Percentiles rank a stretch among this genome's conserved stretches.
Evolutionary conservation across 164 flowering plant species (phyloP).

Genomic region (Umbellularia californica): DNA sequence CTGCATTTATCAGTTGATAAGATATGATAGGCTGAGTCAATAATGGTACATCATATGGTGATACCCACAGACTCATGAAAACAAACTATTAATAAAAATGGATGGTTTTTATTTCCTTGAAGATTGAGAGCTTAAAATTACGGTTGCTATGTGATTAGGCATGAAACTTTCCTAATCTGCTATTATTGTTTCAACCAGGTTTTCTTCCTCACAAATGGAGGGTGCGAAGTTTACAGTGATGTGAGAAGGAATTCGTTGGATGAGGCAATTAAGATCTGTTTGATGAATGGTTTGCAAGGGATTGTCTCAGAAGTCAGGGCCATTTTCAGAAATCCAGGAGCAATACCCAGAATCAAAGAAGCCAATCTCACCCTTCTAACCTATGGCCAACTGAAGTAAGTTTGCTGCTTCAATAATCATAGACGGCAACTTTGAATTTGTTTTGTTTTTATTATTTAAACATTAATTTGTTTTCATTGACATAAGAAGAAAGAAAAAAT

Average conservation of each 20-base stretch:
- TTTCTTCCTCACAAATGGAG: conserved; percentile 85
- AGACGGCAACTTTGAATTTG: no score
- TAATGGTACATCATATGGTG: no score
- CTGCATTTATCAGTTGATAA: not conserved
- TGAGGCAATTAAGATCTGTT: conserved; percentile 68
- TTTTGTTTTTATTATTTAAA: no score
- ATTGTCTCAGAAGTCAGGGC: conserved; percentile 75
- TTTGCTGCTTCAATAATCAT: no score
- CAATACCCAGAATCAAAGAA: conserved; percentile 19
- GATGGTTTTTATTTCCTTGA: no score
- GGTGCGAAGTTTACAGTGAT: conserved; percentile 60
- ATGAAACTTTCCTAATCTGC: not conserved
- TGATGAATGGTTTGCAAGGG: conserved; percentile 73
- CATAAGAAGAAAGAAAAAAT: no score
- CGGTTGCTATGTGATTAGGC: no score
- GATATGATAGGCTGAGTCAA: no score
- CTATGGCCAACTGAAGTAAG: conserved; percentile 81
- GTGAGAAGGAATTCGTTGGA: conserved; percentile 81
- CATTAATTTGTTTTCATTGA: no score
- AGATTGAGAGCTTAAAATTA: no score
- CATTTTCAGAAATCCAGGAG: conserved; percentile 39
- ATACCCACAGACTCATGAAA: no score
- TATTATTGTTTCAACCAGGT: conserved; percentile 37
- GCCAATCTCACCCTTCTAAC: conserved; percentile 66
- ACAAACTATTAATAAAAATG: no score